Evolutionary conservation across 2,329 filamentous ascomycete species (phyloP), one percentile per base, ranked within the genome.

Genomic region (Didymosphaeria variabile): DNA sequence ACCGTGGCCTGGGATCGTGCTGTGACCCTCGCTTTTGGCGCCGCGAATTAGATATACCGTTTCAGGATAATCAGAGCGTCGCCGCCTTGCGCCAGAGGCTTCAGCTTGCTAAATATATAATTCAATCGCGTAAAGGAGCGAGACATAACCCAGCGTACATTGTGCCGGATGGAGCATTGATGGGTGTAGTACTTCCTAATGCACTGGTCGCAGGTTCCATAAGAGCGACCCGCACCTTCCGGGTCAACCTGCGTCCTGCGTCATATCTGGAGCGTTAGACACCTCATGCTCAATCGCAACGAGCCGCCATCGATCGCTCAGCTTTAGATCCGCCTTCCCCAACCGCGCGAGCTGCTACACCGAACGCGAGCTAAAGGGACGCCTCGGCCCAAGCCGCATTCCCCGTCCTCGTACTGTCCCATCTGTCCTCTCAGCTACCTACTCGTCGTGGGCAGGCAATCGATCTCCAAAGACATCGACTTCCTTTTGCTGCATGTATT

Each of bases 401-500:
- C 32, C 49, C 40, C 49, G 17, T 26, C 31, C 5, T 55, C 21
- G 29, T 13, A 55, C 26, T 26, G 42, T 51, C 44, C 42, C 57
- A 36, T 45, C 50, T 34, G 42, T 44, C 36, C 56, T 58, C 56
- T 58, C 56, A n/a, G 40, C 45, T 36, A 5, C 23, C 31, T 32
- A 29, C 26, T 6, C 26, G 2, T 31, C 26, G 38, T 31, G 38
- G 23, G 12, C 40, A 45, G 15, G n/a, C 34, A 45, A 29, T 36
- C 49, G 46, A n/a, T 17, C 29, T 23, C 56, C 10, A 46, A 46
- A 56, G n/a, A 45, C 55, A 15, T 34, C 38, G 31, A 15, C 38
- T 40, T 38, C 10, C 2, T 45, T 6, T 31, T 26, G 40, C 45
- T 54, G 54, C 58, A 64, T 60, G 62, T 42, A 46, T 52, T 62